Base-by-base conservation (phyloP, 2,329 filamentous ascomycete species). In the Claviceps purpurea region DNA sequence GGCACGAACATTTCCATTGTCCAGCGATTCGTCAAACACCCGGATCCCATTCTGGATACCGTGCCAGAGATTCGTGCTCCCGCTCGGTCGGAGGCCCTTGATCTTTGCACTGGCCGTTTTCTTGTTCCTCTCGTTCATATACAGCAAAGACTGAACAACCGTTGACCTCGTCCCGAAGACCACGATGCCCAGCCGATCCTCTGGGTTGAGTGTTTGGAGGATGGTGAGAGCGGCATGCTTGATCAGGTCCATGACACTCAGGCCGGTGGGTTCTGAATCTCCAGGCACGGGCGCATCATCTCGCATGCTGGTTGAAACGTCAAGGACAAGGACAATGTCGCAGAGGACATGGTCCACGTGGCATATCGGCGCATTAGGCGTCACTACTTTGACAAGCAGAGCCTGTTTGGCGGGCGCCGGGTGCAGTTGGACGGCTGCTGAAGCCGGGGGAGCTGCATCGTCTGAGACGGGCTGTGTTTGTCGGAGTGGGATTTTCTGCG, bases 321-420 rank as follows among this genome's bases (percentile, higher is more conserved):
- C 79, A 51, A 83, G 80, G 16, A 78, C 78, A 2, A 83, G 69
- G 2, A 81, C 78, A 37, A 83, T 75, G 55, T 82, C 79, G 59
- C 76, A 80, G 2, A 77, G 73, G 0, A 75, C 68, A 58, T 77
- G 74, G 6, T 58, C 52, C 0, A 66, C 55, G 0, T 56, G 22
- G 2, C 58, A 41, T 44, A 26, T 30, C 42, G 42, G 42, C 6
- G 42, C 11, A 11, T 0, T 24, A 5, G 42, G 42, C 5, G 42
- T 22, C 42, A 43, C 42, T 7, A 43, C 20, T 24, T 43, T 43
- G 42, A 43, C 11, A 11, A 43, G 2, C 4, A 43, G 11, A 14
- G 20, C 42, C 42, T 43, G 11, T 14, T 43, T 43, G 5, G 20
- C 14, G 42, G 42, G 42, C 42, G 16, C 20, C 14, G 42, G 20